phyloP scores from a whole-genome alignment of 768 basidiomycete genomes.

The Mycena latifolia region DNA sequence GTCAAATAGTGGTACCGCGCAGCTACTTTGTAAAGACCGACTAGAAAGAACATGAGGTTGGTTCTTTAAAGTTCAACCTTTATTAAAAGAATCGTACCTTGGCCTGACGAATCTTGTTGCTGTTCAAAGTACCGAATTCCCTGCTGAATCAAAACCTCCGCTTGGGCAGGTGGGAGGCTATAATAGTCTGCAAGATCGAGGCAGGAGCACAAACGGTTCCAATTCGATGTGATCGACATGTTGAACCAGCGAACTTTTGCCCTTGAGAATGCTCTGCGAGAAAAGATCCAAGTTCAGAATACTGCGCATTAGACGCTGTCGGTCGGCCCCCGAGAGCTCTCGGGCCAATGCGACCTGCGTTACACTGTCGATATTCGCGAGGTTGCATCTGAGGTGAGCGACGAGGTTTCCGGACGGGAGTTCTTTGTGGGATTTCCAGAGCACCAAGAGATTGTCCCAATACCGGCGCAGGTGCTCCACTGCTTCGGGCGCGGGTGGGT shows the following conservation, averaged over 20 bases:
- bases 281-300: conserved; percentile 5
- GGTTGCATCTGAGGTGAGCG: not conserved
- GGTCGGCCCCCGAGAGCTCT: not conserved
- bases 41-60: too few species aligned
- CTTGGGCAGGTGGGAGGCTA: not conserved
- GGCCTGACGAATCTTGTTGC: not conserved
- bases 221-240: not conserved
- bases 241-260: not conserved
- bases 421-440: conserved; percentile 10
- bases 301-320: not conserved
- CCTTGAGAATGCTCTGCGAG: not conserved
- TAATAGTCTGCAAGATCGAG: conserved; percentile 7
- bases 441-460: not conserved
- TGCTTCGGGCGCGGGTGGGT: not conserved
- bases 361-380: conserved; percentile 7
- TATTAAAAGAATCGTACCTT: not conserved
- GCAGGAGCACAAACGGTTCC: conserved; percentile 6
- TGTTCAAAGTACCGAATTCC: conserved; percentile 3
- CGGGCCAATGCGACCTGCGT: not conserved
- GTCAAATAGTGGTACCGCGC: conserved; percentile 7
- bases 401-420: not conserved
- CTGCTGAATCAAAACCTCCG: not conserved
- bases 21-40: not conserved
- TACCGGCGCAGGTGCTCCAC: not conserved
- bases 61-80: too few species aligned